Evolutionary conservation across 441 rosid genomes (phyloP).

Genomic region (Syzygium syzygioides): DNA sequence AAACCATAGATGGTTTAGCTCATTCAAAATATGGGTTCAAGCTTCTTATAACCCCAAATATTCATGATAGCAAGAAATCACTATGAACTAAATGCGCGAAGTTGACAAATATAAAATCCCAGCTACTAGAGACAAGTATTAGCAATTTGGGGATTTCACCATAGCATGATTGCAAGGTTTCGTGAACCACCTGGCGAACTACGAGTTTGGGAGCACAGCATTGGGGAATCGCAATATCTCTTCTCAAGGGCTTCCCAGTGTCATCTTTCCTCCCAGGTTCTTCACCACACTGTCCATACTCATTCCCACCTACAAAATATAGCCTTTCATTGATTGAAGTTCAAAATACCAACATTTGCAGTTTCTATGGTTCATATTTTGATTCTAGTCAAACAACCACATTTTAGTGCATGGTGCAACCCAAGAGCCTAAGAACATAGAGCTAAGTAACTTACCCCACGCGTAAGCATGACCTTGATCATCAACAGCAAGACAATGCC

Average conservation of each 20-base stretch:
- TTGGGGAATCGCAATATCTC: slow-evolving; percentile 90
- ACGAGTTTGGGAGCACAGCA: slow-evolving; percentile 88
- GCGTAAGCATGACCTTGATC: slow-evolving; percentile 96
- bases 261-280: slow-evolving; percentile 91
- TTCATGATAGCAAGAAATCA: neutral
- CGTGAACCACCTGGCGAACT: slow-evolving; percentile 69
- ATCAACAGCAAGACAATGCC: slow-evolving; percentile 99
- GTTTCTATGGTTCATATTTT: neutral
- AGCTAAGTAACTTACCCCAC: slow-evolving; percentile 56
- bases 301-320: slow-evolving; percentile 72
- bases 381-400: neutral
- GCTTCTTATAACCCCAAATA: neutral
- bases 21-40: neutral
- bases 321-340: neutral
- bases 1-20: neutral
- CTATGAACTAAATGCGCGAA: neutral
- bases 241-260: slow-evolving; percentile 69
- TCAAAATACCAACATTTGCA: neutral
- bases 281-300: slow-evolving; percentile 99
- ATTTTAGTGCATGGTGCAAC: neutral
- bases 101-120: neutral
- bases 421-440: neutral
- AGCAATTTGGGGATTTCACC: neutral
- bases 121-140: neutral
- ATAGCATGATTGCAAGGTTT: neutral